These are phyloP conservation scores for Candida boidinii DNA, from an alignment of 805 yeast genomes.

Conservation along the genomic window DNA sequence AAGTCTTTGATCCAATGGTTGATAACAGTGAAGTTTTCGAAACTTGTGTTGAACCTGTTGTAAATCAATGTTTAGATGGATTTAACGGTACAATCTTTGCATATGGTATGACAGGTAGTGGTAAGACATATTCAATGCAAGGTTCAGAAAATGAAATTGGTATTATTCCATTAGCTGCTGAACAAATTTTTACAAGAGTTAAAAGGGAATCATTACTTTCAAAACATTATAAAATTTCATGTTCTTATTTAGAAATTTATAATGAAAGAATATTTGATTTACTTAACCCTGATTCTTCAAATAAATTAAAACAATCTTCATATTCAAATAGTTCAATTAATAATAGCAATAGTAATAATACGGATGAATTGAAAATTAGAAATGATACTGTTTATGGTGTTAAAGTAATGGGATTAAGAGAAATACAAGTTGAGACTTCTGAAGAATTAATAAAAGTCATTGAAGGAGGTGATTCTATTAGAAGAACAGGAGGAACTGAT, in stretches of 20 bases:
- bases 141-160: slow-evolving; percentile 62
- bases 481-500: slow-evolving; percentile 85
- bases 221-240: slow-evolving; percentile 37
- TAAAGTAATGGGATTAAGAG: slow-evolving; percentile 64
- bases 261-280: slow-evolving; percentile 82
- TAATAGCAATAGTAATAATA: slow-evolving; percentile 2
- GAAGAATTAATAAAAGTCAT: slow-evolving; percentile 55
- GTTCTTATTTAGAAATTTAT: slow-evolving; percentile 80
- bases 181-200: slow-evolving; percentile 46
- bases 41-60: slow-evolving; percentile 43
- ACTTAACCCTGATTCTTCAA: slow-evolving; percentile 32
- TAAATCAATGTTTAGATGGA: slow-evolving; percentile 54
- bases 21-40: slow-evolving; percentile 56
- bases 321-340: slow-evolving; percentile 3
- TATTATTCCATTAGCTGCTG: slow-evolving; percentile 59
- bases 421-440: slow-evolving; percentile 46
- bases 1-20: slow-evolving; percentile 55
- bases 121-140: slow-evolving; percentile 83
- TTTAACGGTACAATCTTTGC: slow-evolving; percentile 88
- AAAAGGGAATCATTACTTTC: slow-evolving; percentile 14
- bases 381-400: slow-evolving; percentile 72
- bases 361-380: slow-evolving; percentile 65
- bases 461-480: slow-evolving; percentile 57
- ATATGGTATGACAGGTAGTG: slow-evolving; percentile 92
- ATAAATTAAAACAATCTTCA: slow-evolving; percentile 8